phyloP scores from a whole-genome alignment of 805 yeast genomes.

The Metschnikowia lochheadii region DNA sequence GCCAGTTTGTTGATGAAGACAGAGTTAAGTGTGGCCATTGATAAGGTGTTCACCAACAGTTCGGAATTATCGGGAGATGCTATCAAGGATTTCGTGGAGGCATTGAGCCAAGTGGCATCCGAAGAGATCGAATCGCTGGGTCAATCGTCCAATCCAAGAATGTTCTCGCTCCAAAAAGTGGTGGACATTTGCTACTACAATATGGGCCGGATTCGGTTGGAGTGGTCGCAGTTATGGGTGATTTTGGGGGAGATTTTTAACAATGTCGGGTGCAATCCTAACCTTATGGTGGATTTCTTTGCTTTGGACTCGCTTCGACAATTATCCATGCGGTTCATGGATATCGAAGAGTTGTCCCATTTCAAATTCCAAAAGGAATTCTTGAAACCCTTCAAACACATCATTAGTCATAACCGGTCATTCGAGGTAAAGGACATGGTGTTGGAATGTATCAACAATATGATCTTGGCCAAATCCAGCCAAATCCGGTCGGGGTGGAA shows the following conservation, averaged over 20 bases:
- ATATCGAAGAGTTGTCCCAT: slow-evolving; percentile 89
- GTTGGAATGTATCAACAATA: slow-evolving; percentile 80
- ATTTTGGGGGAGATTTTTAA: slow-evolving; percentile 89
- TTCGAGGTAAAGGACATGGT: slow-evolving; percentile 81
- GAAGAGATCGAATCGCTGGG: slow-evolving; percentile 92
- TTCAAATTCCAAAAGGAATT: slow-evolving; percentile 95
- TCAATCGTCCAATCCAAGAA: slow-evolving; percentile 76
- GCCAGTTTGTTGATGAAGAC: slow-evolving; percentile 58
- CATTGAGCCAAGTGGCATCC: slow-evolving; percentile 77
- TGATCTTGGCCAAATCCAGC: slow-evolving; percentile 70
- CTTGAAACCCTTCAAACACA: slow-evolving; percentile 81
- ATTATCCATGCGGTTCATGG: slow-evolving; percentile 85
- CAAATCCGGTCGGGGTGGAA: slow-evolving; percentile 92
- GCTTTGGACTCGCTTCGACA: slow-evolving; percentile 94
- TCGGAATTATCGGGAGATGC: slow-evolving; percentile 76
- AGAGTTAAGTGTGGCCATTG: slow-evolving; percentile 75
- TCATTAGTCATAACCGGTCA: slow-evolving; percentile 63
- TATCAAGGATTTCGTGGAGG: slow-evolving; percentile 81
- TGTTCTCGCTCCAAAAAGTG: slow-evolving; percentile 89
- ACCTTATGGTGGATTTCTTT: slow-evolving; percentile 73
- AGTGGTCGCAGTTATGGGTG: slow-evolving; percentile 95
- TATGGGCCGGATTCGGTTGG: slow-evolving; percentile 92
- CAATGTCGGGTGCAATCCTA: slow-evolving; percentile 75
- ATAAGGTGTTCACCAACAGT: slow-evolving; percentile 81
- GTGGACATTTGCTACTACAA: slow-evolving; percentile 97